Evolutionary conservation across 2,329 filamentous ascomycete genomes (phyloP).

Genomic region (Aulographum hederae): DNA sequence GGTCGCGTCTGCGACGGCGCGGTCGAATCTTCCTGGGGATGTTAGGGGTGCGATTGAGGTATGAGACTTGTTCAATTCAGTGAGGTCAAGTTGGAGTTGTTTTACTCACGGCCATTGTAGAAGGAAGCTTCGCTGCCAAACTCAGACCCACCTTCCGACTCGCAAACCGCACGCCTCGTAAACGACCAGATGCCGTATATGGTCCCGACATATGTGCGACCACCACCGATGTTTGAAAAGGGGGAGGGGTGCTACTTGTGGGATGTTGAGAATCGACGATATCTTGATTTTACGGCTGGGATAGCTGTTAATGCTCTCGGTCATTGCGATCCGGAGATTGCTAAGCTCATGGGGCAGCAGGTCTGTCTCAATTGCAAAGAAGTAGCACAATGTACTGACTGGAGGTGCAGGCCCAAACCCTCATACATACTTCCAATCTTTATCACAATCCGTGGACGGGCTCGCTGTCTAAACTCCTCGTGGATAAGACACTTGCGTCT

Average conservation of each 20-base stretch:
- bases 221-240: conserved; percentile 73
- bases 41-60: conserved; percentile 2
- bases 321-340: conserved; percentile 69
- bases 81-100: neutral
- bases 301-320: conserved; percentile 91
- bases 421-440: conserved; percentile 86
- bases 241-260: conserved; percentile 77
- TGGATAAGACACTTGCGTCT: conserved; percentile 61
- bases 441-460: conserved; percentile 97
- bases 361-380: conserved; percentile 24
- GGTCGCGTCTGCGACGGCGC: too few relatives aligned
- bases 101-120: conserved; percentile 13
- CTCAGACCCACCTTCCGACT: conserved; percentile 56
- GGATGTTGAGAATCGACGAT: conserved; percentile 76
- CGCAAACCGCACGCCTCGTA: conserved; percentile 56
- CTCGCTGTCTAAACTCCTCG: conserved; percentile 65
- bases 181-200: conserved; percentile 68
- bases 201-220: conserved; percentile 88
- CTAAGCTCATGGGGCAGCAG: conserved; percentile 60
- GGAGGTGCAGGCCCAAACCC: conserved; percentile 32
- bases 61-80: neutral
- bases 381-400: conserved; percentile 1
- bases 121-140: conserved; percentile 38
- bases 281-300: conserved; percentile 86
- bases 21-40: conserved; percentile 2